Evolutionary conservation across 768 basidiomycete genomes (phyloP).

Genomic region (Paxillus ammoniavirescens): DNA sequence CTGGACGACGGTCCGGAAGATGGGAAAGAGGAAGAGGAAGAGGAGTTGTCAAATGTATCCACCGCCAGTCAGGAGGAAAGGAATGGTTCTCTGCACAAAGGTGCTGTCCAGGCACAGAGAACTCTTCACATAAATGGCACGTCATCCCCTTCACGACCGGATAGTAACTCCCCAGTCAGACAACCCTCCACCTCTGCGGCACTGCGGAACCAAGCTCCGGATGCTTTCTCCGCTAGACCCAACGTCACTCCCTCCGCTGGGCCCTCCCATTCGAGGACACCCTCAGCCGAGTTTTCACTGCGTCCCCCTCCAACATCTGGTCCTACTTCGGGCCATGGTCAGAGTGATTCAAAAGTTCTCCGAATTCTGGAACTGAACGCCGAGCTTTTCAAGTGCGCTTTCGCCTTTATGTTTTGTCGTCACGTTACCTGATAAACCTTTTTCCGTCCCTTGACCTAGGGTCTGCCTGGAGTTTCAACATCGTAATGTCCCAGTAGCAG

Average conservation of each 20-base stretch:
- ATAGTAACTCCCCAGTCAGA: constrained; percentile 19
- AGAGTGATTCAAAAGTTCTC: constrained; percentile 45
- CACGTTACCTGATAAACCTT: constrained; percentile 3
- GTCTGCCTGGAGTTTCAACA: constrained; percentile 60
- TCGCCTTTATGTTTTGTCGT: neutral
- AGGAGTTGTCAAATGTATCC: constrained; percentile 10
- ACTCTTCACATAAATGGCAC: constrained; percentile 22
- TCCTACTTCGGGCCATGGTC: constrained; percentile 3
- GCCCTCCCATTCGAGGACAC: constrained; percentile 28
- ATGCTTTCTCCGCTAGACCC: constrained; percentile 18
- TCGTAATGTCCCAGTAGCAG: constrained; percentile 45
- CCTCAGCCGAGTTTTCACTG: constrained; percentile 27
- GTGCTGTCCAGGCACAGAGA: constrained; percentile 7
- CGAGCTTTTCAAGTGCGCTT: constrained; percentile 63
- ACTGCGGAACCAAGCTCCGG: constrained; percentile 21
- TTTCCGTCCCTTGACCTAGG: constrained; percentile 33
- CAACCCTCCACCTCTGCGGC: constrained; percentile 14
- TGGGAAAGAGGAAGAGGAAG: constrained; percentile 33
- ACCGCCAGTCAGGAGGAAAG: constrained; percentile 14
- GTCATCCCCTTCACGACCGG: constrained; percentile 17
- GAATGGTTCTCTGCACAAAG: constrained; percentile 13
- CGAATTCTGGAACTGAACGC: constrained; percentile 65
- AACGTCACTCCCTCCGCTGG: constrained; percentile 19
- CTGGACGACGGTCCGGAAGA: constrained; percentile 41
- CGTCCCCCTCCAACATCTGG: constrained; percentile 25